Conservation (phyloP, 768 basidiomycete genomes). For the Termitomyces sp. region DNA sequence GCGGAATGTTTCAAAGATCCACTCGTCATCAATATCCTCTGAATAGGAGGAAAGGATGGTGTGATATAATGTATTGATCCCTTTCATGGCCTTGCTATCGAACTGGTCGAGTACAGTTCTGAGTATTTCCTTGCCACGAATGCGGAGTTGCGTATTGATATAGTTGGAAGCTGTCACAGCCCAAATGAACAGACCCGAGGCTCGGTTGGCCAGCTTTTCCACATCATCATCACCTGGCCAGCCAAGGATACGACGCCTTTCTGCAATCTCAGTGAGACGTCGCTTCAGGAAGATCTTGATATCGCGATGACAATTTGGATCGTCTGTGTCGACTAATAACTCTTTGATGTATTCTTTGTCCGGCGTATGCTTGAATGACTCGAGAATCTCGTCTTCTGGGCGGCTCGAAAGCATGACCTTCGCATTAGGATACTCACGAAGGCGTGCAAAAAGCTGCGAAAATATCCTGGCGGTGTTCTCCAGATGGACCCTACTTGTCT, state of each 20-base stretch:
- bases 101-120: neutral
- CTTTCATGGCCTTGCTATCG: neutral
- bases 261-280: conserved; percentile 4
- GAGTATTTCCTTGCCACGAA: neutral
- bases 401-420: conserved; percentile 17
- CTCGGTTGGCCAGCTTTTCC: neutral
- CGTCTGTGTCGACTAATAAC: conserved; percentile 9
- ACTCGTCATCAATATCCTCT: neutral
- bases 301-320: conserved; percentile 3
- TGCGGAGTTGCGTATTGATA: neutral
- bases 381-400: conserved; percentile 15
- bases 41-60: neutral
- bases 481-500: neutral
- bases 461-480: conserved; percentile 9
- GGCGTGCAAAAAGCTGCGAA: conserved; percentile 5
- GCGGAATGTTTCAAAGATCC: neutral
- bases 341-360: conserved; percentile 7
- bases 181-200: conserved; percentile 15
- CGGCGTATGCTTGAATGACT: conserved; percentile 2
- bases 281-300: conserved; percentile 8
- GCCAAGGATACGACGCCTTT: conserved; percentile 1
- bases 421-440: conserved; percentile 6
- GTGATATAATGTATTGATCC: neutral
- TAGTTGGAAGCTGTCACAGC: conserved; percentile 12
- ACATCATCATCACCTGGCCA: conserved; percentile 9